phyloP scores from a whole-genome alignment of 108 stramenopile species.

The Craspedostauros australis region DNA sequence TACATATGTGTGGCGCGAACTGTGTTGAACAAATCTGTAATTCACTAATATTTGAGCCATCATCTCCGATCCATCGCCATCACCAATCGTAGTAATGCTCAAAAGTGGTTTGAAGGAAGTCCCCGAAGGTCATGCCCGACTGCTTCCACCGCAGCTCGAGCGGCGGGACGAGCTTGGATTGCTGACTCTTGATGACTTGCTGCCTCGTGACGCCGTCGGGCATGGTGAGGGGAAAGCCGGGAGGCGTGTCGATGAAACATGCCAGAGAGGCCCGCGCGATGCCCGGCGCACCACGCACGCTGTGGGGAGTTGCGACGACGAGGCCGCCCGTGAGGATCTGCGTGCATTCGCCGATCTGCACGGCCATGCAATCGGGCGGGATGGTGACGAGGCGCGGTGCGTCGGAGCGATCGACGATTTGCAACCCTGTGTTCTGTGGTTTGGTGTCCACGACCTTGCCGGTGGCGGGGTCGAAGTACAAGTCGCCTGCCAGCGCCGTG shows the following conservation, averaged over 20 bases:
- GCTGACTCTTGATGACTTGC: too few species aligned
- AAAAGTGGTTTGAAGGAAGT: constrained; percentile 78
- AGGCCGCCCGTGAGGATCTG: constrained; percentile 86
- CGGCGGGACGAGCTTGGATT: constrained; percentile 64
- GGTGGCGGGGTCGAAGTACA: constrained; percentile 69
- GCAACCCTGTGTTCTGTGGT: constrained; percentile 72
- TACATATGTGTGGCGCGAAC: too few species aligned
- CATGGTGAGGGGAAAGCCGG: constrained; percentile 50
- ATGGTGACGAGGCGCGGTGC: constrained; percentile 50
- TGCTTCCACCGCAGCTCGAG: constrained; percentile 64
- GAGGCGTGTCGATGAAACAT: constrained; percentile 83
- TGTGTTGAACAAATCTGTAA: too few species aligned
- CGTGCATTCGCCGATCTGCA: constrained; percentile 90
- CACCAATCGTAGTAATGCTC: constrained; percentile 68
- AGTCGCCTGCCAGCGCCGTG: constrained; percentile 84
- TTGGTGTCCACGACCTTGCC: constrained; percentile 36
- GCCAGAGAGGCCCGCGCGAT: constrained; percentile 67
- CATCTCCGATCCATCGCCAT: too few species aligned
- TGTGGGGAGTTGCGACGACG: constrained; percentile 88
- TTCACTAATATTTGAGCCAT: too few species aligned
- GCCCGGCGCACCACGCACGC: constrained; percentile 59
- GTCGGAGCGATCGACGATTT: constrained; percentile 64
- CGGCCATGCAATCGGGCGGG: constrained; percentile 86
- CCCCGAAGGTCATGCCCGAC: constrained; percentile 83
- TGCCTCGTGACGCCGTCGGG: constrained; percentile 37